Percentiles rank a stretch among this genome's conserved stretches.
Evolutionary conservation across 2,329 filamentous ascomycete genomes (phyloP).

Genomic region (Pestalotiopsis sp.): DNA sequence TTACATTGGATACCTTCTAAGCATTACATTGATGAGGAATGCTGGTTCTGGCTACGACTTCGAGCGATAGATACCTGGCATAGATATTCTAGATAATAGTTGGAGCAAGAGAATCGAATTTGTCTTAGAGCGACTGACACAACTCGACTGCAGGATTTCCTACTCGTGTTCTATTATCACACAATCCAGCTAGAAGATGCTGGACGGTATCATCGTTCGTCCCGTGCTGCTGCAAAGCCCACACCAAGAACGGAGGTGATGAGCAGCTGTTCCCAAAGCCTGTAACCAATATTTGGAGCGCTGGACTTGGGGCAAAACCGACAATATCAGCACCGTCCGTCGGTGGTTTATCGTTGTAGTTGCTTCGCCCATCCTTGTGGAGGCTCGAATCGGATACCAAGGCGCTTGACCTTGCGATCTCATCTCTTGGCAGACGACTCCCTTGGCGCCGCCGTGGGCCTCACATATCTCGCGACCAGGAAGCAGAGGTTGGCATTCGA

Average conservation of each 20-base stretch:
- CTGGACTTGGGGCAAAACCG: neutral
- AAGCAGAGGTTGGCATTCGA: neutral
- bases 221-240: too few relatives aligned
- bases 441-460: neutral
- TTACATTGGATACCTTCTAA: slow-evolving; percentile 10
- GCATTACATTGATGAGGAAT: slow-evolving; percentile 9
- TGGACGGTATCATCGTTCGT: neutral
- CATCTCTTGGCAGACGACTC: neutral
- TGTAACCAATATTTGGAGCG: neutral
- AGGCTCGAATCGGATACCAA: neutral
- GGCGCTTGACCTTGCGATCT: neutral
- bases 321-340: neutral
- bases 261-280: too few relatives aligned
- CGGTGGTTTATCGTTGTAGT: neutral
- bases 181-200: neutral
- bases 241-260: too few relatives aligned
- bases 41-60: neutral
- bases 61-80: slow-evolving; percentile 5
- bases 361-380: neutral
- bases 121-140: neutral
- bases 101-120: neutral
- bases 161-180: neutral
- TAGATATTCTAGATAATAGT: slow-evolving; percentile 1
- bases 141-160: neutral
- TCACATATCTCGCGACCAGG: neutral